phyloP scores from a whole-genome alignment of 31 red algal species.

The Odonthalia washingtoniensis region DNA sequence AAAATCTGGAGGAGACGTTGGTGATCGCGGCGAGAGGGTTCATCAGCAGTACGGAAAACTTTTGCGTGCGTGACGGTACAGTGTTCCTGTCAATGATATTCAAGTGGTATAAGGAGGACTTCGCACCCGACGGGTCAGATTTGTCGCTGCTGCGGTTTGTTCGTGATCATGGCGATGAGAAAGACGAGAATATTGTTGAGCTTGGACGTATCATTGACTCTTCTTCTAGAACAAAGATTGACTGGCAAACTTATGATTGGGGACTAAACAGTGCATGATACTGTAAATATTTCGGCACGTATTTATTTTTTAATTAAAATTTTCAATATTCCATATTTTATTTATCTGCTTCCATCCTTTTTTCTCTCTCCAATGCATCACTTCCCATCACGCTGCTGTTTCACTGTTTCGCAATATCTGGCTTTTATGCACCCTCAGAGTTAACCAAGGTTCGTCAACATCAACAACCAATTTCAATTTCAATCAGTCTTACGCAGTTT shows the following conservation, averaged over 20 bases:
- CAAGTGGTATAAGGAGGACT: conserved; percentile 81
- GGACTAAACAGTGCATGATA: conserved; percentile 34
- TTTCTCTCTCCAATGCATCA: too few relatives aligned
- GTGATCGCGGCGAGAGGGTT: conserved; percentile 56
- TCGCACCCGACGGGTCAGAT: conserved; percentile 49
- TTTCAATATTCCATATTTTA: too few relatives aligned
- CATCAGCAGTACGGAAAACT: conserved; percentile 49
- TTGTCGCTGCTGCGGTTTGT: conserved; percentile 34
- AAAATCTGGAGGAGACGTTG: conserved; percentile 74
- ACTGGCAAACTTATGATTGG: conserved; percentile 63
- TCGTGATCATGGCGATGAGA: conserved; percentile 25
- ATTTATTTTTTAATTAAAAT: background rate
- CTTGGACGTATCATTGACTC: conserved; percentile 32
- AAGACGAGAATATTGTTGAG: conserved; percentile 9
- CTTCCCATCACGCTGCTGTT: too few relatives aligned
- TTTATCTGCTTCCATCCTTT: too few relatives aligned
- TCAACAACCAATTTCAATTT: too few relatives aligned
- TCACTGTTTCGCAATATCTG: too few relatives aligned
- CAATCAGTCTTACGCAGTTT: too few relatives aligned
- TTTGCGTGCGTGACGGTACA: conserved; percentile 23
- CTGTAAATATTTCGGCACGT: background rate
- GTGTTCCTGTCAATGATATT: conserved; percentile 74
- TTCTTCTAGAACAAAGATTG: background rate
- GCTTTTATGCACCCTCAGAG: too few relatives aligned
- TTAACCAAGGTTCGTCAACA: too few relatives aligned